A percentile compares a stretch with the other conserved stretches of the same genome.
Evolutionary conservation across 148 eudicot genomes (phyloP).

Genomic region (Camellia granthamiana): DNA sequence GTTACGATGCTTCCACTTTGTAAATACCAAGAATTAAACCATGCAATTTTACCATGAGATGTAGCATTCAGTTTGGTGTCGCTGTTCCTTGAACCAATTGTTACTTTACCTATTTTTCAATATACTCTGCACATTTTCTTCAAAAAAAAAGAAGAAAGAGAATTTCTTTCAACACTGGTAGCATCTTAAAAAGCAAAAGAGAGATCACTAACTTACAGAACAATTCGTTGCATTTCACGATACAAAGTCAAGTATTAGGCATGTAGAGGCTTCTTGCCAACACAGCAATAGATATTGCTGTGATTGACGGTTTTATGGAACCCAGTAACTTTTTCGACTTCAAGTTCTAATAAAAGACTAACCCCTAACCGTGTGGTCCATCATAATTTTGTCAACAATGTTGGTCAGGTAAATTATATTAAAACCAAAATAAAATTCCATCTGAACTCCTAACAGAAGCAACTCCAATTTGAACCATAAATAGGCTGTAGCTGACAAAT

Average conservation of each 20-base stretch:
- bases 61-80: neutral
- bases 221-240: neutral
- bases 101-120: no score
- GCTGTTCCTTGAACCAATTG: neutral
- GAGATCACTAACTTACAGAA: neutral
- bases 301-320: neutral
- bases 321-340: neutral
- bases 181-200: neutral
- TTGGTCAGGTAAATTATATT: neutral
- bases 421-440: neutral
- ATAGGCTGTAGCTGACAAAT: neutral
- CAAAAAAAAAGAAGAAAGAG: neutral
- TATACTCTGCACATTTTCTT: neutral
- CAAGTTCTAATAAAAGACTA: neutral
- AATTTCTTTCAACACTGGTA: neutral
- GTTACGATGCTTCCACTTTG: neutral
- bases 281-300: neutral
- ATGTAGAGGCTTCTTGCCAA: neutral
- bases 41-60: neutral
- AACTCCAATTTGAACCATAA: neutral
- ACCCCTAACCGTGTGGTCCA: neutral
- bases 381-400: neutral
- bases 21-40: neutral
- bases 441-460: neutral
- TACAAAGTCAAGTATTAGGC: neutral